Evolutionary conservation across 306 rosid genomes (phyloP).

Genomic region (Acacia acuminata): DNA sequence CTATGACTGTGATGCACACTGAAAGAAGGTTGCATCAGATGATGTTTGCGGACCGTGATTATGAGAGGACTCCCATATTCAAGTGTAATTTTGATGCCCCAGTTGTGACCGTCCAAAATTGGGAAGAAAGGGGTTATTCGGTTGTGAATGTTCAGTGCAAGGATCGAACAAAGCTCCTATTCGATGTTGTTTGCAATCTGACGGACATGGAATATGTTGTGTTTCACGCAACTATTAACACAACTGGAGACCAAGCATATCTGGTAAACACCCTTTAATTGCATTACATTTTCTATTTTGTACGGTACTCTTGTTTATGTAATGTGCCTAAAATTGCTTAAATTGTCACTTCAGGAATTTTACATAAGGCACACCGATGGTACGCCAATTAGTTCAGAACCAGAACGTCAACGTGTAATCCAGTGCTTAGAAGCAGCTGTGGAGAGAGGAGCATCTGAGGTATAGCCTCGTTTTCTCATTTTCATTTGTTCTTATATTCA

Average conservation of each 20-base stretch:
- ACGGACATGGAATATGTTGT: conserved; percentile 95
- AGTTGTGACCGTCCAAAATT: conserved; percentile 72
- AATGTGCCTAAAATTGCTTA: conserved; percentile 7
- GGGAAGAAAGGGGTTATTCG: conserved; percentile 83
- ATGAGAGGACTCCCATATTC: conserved; percentile 69
- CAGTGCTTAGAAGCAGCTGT: conserved; percentile 87
- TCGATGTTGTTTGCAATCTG: conserved; percentile 83
- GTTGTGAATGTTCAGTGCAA: conserved; percentile 87
- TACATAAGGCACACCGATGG: conserved; percentile 88
- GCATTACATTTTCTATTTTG: background rate
- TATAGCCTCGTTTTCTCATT: conserved; percentile 24
- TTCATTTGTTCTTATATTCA: background rate
- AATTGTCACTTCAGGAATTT: conserved; percentile 63
- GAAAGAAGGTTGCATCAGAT: conserved; percentile 96
- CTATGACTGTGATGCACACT: conserved; percentile 63
- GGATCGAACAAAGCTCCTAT: conserved; percentile 77
- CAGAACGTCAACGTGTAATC: conserved; percentile 86
- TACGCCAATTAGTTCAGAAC: conserved; percentile 93
- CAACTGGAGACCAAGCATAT: conserved; percentile 56
- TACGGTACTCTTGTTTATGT: background rate
- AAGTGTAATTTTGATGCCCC: conserved; percentile 47
- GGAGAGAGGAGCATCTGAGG: conserved; percentile 89
- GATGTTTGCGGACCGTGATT: conserved; percentile 93
- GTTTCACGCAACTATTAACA: conserved; percentile 82
- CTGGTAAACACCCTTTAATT: conserved; percentile 49